Evolutionary conservation across 495 filamentous ascomycete genomes (phyloP).

Genomic region (Beverwykella pulmonaria): DNA sequence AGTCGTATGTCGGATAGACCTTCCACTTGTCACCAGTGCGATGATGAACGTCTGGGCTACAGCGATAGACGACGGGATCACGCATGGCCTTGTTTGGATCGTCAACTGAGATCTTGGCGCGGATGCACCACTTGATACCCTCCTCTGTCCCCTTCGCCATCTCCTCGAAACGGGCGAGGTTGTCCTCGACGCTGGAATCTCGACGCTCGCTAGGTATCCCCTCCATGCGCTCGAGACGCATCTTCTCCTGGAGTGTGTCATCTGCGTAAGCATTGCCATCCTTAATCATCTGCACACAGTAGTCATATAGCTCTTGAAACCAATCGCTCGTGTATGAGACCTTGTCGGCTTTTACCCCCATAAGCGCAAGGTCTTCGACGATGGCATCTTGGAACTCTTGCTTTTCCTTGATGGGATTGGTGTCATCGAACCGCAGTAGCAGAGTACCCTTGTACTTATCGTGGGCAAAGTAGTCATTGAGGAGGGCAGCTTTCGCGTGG

Average conservation of each 20-base stretch:
- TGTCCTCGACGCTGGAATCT: slow-evolving; percentile 78
- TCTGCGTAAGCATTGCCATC: slow-evolving; percentile 86
- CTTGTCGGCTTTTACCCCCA: slow-evolving; percentile 83
- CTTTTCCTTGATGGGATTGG: slow-evolving; percentile 92
- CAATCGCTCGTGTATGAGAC: slow-evolving; percentile 84
- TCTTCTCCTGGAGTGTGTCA: slow-evolving; percentile 84
- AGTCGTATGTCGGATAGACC: slow-evolving; percentile 95
- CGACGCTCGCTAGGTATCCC: slow-evolving; percentile 75
- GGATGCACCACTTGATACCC: slow-evolving; percentile 79
- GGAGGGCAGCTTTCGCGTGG: slow-evolving; percentile 87
- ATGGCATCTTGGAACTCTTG: slow-evolving; percentile 90
- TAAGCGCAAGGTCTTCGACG: slow-evolving; percentile 77
- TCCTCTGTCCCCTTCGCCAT: slow-evolving; percentile 82
- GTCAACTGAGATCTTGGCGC: slow-evolving; percentile 83
- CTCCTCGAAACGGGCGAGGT: slow-evolving; percentile 75
- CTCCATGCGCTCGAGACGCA: slow-evolving; percentile 76
- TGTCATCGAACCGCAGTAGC: slow-evolving; percentile 86
- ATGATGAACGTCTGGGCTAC: slow-evolving; percentile 79
- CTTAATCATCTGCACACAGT: slow-evolving; percentile 76
- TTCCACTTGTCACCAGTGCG: slow-evolving; percentile 89
- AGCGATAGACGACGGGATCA: slow-evolving; percentile 94
- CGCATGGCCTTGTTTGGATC: slow-evolving; percentile 84
- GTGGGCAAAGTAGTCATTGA: slow-evolving; percentile 94
- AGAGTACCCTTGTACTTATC: slow-evolving; percentile 83
- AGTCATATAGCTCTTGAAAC: slow-evolving; percentile 84